These are phyloP conservation scores for Sugiyamaella mastotermitis DNA, from an alignment of 805 yeast genomes.

Conservation along the genomic window DNA sequence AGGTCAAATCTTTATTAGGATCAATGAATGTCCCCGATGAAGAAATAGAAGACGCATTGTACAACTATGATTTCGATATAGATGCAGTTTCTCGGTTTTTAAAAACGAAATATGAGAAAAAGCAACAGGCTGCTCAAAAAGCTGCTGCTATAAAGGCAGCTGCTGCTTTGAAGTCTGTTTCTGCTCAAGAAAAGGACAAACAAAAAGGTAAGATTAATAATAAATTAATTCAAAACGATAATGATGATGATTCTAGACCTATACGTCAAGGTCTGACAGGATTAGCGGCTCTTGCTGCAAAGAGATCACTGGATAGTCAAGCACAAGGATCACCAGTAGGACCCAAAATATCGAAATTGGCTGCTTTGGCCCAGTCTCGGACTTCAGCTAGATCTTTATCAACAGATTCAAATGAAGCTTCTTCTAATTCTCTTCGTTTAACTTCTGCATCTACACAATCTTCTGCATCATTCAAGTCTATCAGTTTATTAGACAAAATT, in stretches of 20 bases:
- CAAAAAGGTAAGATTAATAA: too few species aligned
- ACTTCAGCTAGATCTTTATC: neutral
- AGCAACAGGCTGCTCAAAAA: conserved; percentile 6
- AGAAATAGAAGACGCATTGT: conserved; percentile 52
- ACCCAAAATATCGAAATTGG: conserved; percentile 37
- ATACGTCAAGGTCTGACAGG: conserved; percentile 13
- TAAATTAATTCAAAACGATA: neutral
- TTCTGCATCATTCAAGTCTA: conserved; percentile 4
- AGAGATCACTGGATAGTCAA: neutral
- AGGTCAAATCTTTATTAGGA: conserved; percentile 19
- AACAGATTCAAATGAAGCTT: neutral
- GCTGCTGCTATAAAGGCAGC: neutral
- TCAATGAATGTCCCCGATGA: conserved; percentile 41
- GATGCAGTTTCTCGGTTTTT: conserved; percentile 46
- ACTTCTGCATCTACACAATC: conserved; percentile 1
- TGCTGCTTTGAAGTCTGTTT: too few species aligned
- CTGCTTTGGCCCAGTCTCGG: conserved; percentile 40
- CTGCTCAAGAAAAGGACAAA: too few species aligned
- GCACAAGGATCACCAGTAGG: conserved; percentile 3
- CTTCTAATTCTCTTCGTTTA: neutral
- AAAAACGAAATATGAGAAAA: conserved; percentile 25
- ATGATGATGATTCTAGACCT: neutral
- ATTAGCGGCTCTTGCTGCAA: conserved; percentile 5
- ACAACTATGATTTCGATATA: conserved; percentile 52
- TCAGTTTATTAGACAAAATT: conserved; percentile 7